Conservation (phyloP, 495 filamentous ascomycete species). For the Penicillium waksmanii region DNA sequence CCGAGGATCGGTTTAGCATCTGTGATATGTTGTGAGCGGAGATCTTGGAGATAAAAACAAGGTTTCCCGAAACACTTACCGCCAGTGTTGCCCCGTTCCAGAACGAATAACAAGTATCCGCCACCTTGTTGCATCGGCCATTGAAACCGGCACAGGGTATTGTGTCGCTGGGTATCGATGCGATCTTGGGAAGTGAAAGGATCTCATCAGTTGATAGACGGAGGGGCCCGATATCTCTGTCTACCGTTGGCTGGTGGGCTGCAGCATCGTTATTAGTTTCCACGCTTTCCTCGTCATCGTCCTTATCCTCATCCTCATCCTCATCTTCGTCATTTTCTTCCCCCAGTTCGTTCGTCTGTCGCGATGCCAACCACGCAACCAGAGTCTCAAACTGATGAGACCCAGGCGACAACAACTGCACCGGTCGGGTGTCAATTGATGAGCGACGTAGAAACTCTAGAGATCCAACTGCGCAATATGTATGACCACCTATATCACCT, state of each 20-base stretch:
- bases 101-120: constrained; percentile 94
- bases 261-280: constrained; percentile 21
- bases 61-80: constrained; percentile 39
- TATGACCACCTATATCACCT: constrained; percentile 70
- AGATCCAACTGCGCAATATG: constrained; percentile 80
- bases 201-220: constrained; percentile 30
- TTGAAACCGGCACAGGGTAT: constrained; percentile 73
- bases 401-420: constrained; percentile 36
- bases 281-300: constrained; percentile 30
- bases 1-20: constrained; percentile 64
- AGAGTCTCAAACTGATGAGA: constrained; percentile 46
- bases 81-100: constrained; percentile 78
- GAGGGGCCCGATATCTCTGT: neutral
- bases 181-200: constrained; percentile 39
- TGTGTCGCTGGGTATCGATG: constrained; percentile 31
- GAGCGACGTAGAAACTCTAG: constrained; percentile 67
- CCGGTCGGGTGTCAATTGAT: constrained; percentile 19
- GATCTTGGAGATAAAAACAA: neutral
- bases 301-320: constrained; percentile 50
- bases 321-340: constrained; percentile 51
- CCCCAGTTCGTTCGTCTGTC: constrained; percentile 63
- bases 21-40: constrained; percentile 31
- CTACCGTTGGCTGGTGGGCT: neutral
- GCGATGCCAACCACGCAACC: constrained; percentile 67
- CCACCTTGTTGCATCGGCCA: constrained; percentile 83